Base-by-base conservation (phyloP, 164 flowering plant genomes). In the Annona cherimola region DNA sequence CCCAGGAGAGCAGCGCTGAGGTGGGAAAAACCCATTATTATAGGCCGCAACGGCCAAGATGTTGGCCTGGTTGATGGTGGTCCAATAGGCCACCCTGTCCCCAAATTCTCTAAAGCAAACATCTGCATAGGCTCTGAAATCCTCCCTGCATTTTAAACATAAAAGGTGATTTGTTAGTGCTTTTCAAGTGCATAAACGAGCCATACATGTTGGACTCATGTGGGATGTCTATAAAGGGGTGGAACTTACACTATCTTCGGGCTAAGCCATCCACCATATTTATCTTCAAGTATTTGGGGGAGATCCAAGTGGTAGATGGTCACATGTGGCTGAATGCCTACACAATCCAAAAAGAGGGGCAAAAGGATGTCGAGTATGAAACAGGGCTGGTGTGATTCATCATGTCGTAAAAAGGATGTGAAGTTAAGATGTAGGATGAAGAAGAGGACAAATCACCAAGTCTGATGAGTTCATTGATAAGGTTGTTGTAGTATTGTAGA, bases 21-120 rank as follows among this genome's bases (percentile, higher is more conserved):
- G 90, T 43, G 92, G 84, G 2, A 55, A 4, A 0, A 3, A 0
- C 0, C 89, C 89, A 0, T 0, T 0, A 4, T 68, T 77, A 43
- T 84, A 85, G 1, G 81, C 86, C 4, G 6, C 69, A 1, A 0
- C 2, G 42, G 46, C 63, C 55, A 26, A 77, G 9, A 19, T 62
- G 14, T 6, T 57, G 45, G 92, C 89, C 62, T 88, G 86, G 59
- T 88, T 88, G 3, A 86, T 2, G 1, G 89, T 88, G 9, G 79
- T 76, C 92, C 92, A 88, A 19, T 85, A 67, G 81, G 84, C 83
- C 57, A 88, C 87, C 42, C 86, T 54, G 42, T 86, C 83, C 0
- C 88, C 88, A 77, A 85, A 84, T 65, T 70, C 77, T 61, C 46
- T 72, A 65, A 80, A 86, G 66, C 91, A 88, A 0, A 84, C 68